Conservation (phyloP, 202 grass and related monocot genomes). For the Schoenoplectus triqueter region DNA sequence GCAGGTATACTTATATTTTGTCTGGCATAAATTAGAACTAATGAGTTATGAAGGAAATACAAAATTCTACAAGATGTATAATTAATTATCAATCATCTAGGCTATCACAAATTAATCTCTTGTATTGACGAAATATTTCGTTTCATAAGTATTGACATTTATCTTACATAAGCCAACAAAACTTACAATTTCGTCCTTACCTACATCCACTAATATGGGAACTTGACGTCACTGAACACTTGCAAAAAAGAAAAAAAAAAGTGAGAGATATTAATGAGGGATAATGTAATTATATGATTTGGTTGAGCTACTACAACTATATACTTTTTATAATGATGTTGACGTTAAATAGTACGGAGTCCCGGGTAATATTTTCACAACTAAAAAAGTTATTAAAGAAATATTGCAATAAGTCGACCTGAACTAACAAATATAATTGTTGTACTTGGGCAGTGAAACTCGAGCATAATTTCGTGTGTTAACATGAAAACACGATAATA, state of each 20-base stretch:
- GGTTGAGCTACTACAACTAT: slow-evolving; percentile 26
- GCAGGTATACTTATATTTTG: not conserved
- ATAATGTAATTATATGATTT: not conserved
- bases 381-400: not conserved
- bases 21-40: not conserved
- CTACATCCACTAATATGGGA: slow-evolving; percentile 21
- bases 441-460: not conserved
- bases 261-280: not conserved
- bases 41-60: not conserved
- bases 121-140: not conserved
- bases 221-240: not conserved
- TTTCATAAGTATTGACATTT: slow-evolving; percentile 7
- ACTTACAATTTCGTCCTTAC: not conserved
- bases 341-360: not conserved
- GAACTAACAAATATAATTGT: not conserved
- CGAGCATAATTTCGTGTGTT: not conserved
- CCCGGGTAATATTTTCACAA: not conserved
- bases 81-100: no score
- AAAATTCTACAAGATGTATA: no score
- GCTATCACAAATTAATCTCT: no score
- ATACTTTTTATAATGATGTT: not conserved
- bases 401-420: not conserved
- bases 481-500: not conserved
- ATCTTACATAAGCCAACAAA: not conserved
- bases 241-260: not conserved